phyloP scores from a whole-genome alignment of 768 basidiomycete species.

The Russula sp. region DNA sequence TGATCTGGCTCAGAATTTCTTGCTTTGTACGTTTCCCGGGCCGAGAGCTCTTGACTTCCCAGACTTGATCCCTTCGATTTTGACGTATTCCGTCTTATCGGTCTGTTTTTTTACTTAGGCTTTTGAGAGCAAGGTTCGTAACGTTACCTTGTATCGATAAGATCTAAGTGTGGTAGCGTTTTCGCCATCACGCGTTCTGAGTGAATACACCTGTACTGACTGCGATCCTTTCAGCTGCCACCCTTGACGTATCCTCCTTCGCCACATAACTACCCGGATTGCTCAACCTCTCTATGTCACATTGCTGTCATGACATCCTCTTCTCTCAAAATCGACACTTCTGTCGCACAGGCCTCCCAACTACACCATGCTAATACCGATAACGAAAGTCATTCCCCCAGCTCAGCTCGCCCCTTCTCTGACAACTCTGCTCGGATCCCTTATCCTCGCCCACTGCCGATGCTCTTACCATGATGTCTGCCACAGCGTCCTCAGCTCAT shows the following conservation, averaged over 20 bases:
- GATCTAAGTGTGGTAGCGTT: background rate
- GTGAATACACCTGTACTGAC: background rate
- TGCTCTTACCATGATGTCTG: constrained; percentile 25
- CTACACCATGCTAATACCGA: constrained; percentile 30
- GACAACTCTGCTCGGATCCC: constrained; percentile 26
- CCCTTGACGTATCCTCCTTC: background rate
- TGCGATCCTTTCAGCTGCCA: background rate
- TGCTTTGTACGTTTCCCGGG: constrained; percentile 19
- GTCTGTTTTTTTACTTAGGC: constrained; percentile 7
- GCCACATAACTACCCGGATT: constrained; percentile 1
- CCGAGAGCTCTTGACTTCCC: background rate
- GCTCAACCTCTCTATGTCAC: constrained; percentile 30
- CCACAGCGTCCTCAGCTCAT: constrained; percentile 25
- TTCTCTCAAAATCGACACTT: constrained; percentile 39
- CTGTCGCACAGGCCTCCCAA: constrained; percentile 30
- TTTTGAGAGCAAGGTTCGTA: constrained; percentile 12
- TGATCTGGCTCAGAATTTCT: constrained; percentile 8
- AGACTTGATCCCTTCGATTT: background rate
- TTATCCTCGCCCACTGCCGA: constrained; percentile 24
- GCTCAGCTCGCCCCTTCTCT: constrained; percentile 21
- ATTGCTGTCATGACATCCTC: constrained; percentile 32
- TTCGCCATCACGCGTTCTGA: background rate
- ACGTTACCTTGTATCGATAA: constrained; percentile 5
- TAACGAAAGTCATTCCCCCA: constrained; percentile 13
- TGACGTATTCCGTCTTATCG: background rate